Evolutionary conservation across 495 filamentous ascomycete genomes (phyloP), one percentile per base, ranked within the genome.

Genomic region (Delitschia confertaspora): DNA sequence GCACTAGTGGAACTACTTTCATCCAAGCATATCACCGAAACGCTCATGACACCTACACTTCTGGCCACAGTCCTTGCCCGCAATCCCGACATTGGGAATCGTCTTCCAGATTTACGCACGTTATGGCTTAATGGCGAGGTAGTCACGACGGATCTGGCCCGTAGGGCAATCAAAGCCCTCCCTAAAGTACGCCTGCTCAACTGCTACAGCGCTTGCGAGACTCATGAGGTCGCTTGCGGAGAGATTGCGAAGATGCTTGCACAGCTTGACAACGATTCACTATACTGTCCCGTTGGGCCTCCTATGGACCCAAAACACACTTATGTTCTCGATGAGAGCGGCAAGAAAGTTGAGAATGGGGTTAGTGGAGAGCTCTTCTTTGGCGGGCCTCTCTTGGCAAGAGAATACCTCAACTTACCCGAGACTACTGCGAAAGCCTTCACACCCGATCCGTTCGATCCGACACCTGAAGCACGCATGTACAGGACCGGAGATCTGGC

Each of bases 51-150:
- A n/a, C 79, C 79, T 0, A 83, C 79, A 0, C 67, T 83, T 6
- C 60, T 83, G 7, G 74, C 78, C 13, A 76, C 78, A 5, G 69
- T 82, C 2, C 69, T 83, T 10, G 60, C 76, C 7, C 70, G 75
- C 5, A 70, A 80, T 45, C 68, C 74, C 4, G 60, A 73, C n/a
- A 68, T 83, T 17, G 68, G 65, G 7, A 42, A 56, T 6, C 72
- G 73, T 36, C 65, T 83, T 1, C 74, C 77, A 2, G 62, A 79
- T 13, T 58, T 83, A 32, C 68, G 66, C 7, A 79, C 73, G 0
- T 59, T 82, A 20, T 83, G 79, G 79, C 62, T 83, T 4, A 83
- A 83, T 46, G 79, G 79, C 22, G 79, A 83, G 51, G 79, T 83
- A 2, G 78, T 83, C 13, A 79, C 77, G 0, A 76, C 78, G 0